These are phyloP conservation scores for Ogataea ramenticola DNA, from an alignment of 805 yeast genomes.

Conservation along the genomic window DNA sequence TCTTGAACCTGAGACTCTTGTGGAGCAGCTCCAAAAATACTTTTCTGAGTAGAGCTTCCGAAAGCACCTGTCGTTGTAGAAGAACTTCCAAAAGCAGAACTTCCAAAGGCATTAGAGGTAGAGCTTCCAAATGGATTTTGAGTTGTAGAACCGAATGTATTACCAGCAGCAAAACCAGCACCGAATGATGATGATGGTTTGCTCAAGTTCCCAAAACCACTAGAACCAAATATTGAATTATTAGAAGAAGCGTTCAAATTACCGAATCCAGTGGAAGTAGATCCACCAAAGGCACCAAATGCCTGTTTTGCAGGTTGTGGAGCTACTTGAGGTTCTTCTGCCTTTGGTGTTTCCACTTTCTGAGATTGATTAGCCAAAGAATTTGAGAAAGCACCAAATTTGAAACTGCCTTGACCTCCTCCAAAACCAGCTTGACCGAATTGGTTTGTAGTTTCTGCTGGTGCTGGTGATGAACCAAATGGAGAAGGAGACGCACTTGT, in stretches of 20 bases:
- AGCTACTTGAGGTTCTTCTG: background rate
- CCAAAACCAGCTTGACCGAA: background rate
- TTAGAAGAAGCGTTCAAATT: too few relatives aligned
- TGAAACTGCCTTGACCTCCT: background rate
- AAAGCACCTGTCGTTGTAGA: background rate
- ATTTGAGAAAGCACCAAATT: too few relatives aligned
- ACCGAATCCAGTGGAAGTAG: background rate
- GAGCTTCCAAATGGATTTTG: constrained; percentile 1
- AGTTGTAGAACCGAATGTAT: background rate
- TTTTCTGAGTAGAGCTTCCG: background rate
- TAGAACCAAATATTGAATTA: background rate
- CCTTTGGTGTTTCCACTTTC: background rate
- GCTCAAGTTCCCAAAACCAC: too few relatives aligned
- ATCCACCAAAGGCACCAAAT: constrained; percentile 1
- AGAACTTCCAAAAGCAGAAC: background rate
- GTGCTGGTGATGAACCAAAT: too few relatives aligned
- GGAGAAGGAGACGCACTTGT: too few relatives aligned
- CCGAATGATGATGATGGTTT: background rate
- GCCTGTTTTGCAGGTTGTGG: background rate
- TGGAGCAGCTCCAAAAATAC: background rate
- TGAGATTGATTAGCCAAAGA: background rate
- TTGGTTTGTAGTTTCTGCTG: too few relatives aligned
- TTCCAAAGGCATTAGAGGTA: constrained; percentile 2
- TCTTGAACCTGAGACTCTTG: too few relatives aligned
- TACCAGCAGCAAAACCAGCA: background rate